Evolutionary conservation across 768 basidiomycete species (phyloP).

Genomic region (Imleria badia): DNA sequence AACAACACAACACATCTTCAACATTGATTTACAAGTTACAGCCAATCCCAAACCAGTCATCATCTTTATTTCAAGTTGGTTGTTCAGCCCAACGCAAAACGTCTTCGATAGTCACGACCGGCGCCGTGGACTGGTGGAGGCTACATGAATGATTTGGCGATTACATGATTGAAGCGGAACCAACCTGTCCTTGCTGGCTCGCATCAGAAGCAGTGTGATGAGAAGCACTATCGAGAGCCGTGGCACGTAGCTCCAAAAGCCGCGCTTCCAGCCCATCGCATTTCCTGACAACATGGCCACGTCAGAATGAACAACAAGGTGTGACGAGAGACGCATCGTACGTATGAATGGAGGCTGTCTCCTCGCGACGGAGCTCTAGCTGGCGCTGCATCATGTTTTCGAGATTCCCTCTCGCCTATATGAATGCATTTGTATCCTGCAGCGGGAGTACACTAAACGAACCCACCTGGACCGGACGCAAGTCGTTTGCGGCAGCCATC

Average conservation of each 20-base stretch:
- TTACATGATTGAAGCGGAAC: background rate
- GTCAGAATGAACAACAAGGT: conserved; percentile 6
- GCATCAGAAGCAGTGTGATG: background rate
- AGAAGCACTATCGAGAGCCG: conserved; percentile 15
- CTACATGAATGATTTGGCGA: background rate
- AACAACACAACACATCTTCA: too few species aligned
- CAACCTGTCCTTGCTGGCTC: conserved; percentile 17
- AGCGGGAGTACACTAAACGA: background rate
- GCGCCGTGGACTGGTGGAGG: conserved; percentile 9
- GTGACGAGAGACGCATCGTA: conserved; percentile 36
- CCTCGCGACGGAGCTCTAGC: conserved; percentile 68
- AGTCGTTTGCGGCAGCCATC: conserved; percentile 86
- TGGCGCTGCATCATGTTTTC: conserved; percentile 82
- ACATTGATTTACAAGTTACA: background rate
- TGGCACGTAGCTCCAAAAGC: conserved; percentile 51
- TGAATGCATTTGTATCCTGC: background rate
- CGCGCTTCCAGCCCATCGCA: conserved; percentile 69
- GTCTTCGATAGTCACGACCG: conserved; percentile 33
- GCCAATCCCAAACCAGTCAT: background rate
- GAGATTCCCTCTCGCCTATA: conserved; percentile 74
- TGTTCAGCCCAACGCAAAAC: conserved; percentile 62
- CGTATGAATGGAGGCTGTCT: conserved; percentile 69
- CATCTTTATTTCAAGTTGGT: conserved; percentile 19
- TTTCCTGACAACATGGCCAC: conserved; percentile 44
- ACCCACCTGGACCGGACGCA: conserved; percentile 81